Conservation (phyloP, 2,329 filamentous ascomycete species). For the Chaetomiaceae sp. region DNA sequence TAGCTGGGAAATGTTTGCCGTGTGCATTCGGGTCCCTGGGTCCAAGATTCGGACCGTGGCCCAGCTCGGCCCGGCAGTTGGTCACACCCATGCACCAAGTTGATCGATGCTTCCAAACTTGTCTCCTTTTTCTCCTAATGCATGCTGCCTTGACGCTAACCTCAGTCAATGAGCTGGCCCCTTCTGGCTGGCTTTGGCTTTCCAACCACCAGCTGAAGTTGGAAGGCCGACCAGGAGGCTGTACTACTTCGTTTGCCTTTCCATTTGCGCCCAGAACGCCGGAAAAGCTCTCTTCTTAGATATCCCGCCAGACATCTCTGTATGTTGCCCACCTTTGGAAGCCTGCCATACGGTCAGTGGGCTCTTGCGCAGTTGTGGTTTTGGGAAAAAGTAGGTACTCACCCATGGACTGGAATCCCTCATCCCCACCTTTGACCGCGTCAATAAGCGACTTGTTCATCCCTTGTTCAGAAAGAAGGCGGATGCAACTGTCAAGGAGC, state of each 20-base stretch:
- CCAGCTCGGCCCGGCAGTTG: background rate
- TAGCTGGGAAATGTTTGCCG: background rate
- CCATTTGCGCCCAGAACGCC: background rate
- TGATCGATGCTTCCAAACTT: background rate
- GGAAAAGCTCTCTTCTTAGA: constrained; percentile 21
- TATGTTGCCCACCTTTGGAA: constrained; percentile 57
- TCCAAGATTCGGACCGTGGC: too few species aligned
- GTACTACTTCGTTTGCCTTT: background rate
- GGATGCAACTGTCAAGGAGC: constrained; percentile 50
- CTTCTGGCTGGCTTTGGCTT: background rate
- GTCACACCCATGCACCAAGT: background rate
- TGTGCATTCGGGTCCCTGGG: too few species aligned
- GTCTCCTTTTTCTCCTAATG: background rate
- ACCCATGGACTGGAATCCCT: constrained; percentile 51
- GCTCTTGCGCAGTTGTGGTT: background rate
- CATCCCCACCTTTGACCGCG: constrained; percentile 47
- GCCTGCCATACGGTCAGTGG: constrained; percentile 36
- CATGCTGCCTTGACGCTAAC: background rate
- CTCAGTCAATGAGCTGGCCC: background rate
- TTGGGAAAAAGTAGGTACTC: constrained; percentile 29
- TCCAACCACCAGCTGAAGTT: background rate
- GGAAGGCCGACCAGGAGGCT: background rate
- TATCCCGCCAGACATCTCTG: constrained; percentile 49
- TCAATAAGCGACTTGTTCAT: constrained; percentile 55
- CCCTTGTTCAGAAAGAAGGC: constrained; percentile 43